These are phyloP conservation scores for Carpinus fangiana DNA, from an alignment of 306 rosid species.

Conservation along the genomic window DNA sequence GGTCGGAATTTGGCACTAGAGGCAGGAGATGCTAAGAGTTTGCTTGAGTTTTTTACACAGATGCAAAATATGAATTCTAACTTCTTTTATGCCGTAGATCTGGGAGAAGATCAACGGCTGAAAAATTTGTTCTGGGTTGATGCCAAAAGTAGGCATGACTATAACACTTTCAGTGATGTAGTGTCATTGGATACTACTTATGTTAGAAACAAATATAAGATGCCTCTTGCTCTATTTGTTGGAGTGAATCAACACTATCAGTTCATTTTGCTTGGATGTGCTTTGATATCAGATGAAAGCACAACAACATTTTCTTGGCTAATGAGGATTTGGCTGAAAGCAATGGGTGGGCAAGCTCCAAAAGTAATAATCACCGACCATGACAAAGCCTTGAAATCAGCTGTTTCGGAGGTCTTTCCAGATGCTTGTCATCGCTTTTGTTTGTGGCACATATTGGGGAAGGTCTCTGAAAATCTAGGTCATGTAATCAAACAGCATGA, in stretches of 20 bases:
- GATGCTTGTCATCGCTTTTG: constrained; percentile 60
- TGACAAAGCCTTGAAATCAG: constrained; percentile 77
- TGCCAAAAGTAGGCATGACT: constrained; percentile 94
- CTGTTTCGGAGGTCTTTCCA: constrained; percentile 68
- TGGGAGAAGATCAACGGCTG: constrained; percentile 88
- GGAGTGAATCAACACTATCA: constrained; percentile 98
- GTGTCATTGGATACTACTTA: constrained; percentile 88
- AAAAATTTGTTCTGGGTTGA: constrained; percentile 88
- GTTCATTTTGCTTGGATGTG: constrained; percentile 91
- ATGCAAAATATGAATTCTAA: constrained; percentile 86
- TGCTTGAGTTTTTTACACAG: constrained; percentile 73
- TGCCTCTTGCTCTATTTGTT: constrained; percentile 92
- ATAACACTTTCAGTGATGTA: constrained; percentile 73
- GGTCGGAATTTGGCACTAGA: constrained; percentile 78
- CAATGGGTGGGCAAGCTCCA: constrained; percentile 86
- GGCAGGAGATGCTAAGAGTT: constrained; percentile 70
- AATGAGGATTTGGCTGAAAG: constrained; percentile 80
- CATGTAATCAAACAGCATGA: constrained; percentile 68
- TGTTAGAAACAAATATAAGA: constrained; percentile 80
- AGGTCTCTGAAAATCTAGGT: constrained; percentile 79
- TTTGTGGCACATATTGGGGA: constrained; percentile 87
- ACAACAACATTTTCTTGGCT: constrained; percentile 72
- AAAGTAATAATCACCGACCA: constrained; percentile 82
- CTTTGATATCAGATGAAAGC: constrained; percentile 87
- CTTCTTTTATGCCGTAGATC: constrained; percentile 83